phyloP scores from a whole-genome alignment of 148 eudicot species.

The Spergularia marina region DNA sequence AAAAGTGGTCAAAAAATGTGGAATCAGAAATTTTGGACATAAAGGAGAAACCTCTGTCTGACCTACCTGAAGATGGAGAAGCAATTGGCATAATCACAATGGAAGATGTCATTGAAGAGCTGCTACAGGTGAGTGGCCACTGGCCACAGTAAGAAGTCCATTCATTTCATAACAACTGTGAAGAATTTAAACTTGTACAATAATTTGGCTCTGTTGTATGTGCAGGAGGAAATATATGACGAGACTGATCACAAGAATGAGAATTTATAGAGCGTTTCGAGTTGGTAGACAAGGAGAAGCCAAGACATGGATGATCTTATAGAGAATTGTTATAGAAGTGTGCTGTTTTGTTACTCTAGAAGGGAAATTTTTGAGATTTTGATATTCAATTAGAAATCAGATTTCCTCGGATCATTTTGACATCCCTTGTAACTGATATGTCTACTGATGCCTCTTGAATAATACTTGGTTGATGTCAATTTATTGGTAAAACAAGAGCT shows the following conservation, averaged over 20 bases:
- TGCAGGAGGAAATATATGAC: constrained; percentile 38
- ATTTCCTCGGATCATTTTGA: background rate
- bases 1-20: constrained; percentile 40
- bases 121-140: constrained; percentile 31
- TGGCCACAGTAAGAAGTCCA: background rate
- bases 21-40: constrained; percentile 40
- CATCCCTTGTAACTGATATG: background rate
- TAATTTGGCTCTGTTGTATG: background rate
- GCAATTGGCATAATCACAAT: constrained; percentile 60
- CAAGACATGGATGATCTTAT: background rate
- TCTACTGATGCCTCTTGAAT: too few relatives aligned
- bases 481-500: too few relatives aligned
- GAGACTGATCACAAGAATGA: constrained; percentile 32
- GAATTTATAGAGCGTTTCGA: background rate
- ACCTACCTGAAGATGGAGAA: constrained; percentile 42
- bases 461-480: too few relatives aligned
- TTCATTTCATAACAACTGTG: background rate
- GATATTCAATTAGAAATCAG: background rate
- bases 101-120: constrained; percentile 59
- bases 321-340: background rate
- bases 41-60: constrained; percentile 25
- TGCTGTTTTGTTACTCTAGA: background rate
- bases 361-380: background rate
- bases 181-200: background rate
- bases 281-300: background rate